Base-by-base conservation (phyloP, 805 yeast species). In the Ogataea sp. region DNA sequence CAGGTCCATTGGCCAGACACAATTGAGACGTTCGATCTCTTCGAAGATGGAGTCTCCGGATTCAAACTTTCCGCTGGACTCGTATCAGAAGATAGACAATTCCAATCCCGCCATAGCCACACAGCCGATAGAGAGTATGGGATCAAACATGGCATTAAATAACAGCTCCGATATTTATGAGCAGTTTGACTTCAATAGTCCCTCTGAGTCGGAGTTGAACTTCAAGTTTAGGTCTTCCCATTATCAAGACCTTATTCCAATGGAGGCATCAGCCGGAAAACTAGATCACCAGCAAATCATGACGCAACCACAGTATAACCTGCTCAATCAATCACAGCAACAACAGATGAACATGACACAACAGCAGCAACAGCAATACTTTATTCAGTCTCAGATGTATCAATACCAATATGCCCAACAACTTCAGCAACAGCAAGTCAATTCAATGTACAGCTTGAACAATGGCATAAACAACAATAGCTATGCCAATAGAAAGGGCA, bases 171-270 rank as follows among this genome's bases (percentile, higher is more conserved):
- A 30, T 6, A 16, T 26, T 10, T 26, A 30, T 30, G 33, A 30
- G 4, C 33, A 30, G 18, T 18, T 30, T 30, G 33, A 16, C 14
- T 13, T 17, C 21, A 17, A 17, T 8, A 29, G 10, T 11, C 8
- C 18, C n/a, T 6, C 8, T 18, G 23, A 20, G 4, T 30, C 23
- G 33, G 17, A 16, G 4, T 30, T 30, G 8, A 30, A 32, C 21
- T 14, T 32, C 14, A 35, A 35, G n/a, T n/a, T 35, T 3, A 18
- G 11, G 6, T 35, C 37, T n/a, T n/a, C n/a, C 13, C 40, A 38
- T 24, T 32, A 38, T 21, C 20, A 32, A 14, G 26, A 32, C 20
- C 27, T 38, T 3, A 27, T 38, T 9, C 36, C 40, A 13, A 32
- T 25, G 25, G 40, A 32, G 32, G 36, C 40, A 5, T n/a, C 27